These are phyloP conservation scores for Ceratocystis papillata DNA, from an alignment of 2,329 filamentous ascomycete genomes.

Conservation along the genomic window DNA sequence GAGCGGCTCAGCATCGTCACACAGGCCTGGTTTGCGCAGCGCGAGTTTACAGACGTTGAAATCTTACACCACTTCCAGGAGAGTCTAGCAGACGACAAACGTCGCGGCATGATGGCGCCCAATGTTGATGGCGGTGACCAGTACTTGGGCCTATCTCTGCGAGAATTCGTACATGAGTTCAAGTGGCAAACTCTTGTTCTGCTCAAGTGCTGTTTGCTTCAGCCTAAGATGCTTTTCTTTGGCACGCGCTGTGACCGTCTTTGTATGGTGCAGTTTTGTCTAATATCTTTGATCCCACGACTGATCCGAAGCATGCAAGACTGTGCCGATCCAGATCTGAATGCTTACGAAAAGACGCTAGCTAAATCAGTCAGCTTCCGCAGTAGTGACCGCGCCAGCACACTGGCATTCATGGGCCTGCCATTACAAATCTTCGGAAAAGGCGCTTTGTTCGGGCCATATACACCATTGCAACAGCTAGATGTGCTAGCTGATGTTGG, in stretches of 20 bases:
- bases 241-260: constrained; percentile 89
- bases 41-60: constrained; percentile 80
- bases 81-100: constrained; percentile 61
- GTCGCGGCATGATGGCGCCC: constrained; percentile 45
- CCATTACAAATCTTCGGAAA: constrained; percentile 93
- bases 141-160: constrained; percentile 76
- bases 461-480: constrained; percentile 90
- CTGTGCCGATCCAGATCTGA: constrained; percentile 85
- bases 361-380: constrained; percentile 72
- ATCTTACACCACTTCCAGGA: constrained; percentile 87
- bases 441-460: constrained; percentile 90
- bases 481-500: constrained; percentile 86
- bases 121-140: constrained; percentile 71
- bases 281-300: constrained; percentile 89
- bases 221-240: constrained; percentile 99
- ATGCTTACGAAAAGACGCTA: constrained; percentile 66
- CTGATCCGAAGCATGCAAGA: constrained; percentile 87
- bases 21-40: constrained; percentile 91
- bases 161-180: constrained; percentile 89
- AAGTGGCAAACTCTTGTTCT: constrained; percentile 88
- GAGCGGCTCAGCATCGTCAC: constrained; percentile 86
- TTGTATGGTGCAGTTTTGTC: constrained; percentile 97
- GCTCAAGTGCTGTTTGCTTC: constrained; percentile 84
- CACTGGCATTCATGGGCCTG: constrained; percentile 87
- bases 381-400: constrained; percentile 81